A percentile compares a stretch with the other conserved stretches of the same genome.
phyloP scores from a whole-genome alignment of 257 asterid species.

The Solanum paucissectum region DNA sequence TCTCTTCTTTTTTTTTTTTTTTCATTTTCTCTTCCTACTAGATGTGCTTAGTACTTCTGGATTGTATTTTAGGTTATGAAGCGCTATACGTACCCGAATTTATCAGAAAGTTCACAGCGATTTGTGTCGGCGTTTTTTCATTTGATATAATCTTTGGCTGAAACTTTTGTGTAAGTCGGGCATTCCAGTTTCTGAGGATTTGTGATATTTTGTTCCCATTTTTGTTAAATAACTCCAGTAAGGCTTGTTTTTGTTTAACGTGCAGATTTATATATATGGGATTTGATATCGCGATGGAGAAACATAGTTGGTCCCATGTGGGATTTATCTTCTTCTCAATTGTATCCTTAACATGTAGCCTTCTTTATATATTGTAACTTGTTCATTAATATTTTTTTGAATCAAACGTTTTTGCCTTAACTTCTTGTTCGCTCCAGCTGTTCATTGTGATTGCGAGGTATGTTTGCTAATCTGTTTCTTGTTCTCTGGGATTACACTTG shows the following conservation, averaged over 20 bases:
- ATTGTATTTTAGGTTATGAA: slow-evolving; percentile 77
- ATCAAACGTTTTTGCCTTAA: slow-evolving; percentile 32
- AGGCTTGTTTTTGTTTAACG: slow-evolving; percentile 4
- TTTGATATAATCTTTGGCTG: slow-evolving; percentile 91
- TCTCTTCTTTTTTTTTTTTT: not conserved
- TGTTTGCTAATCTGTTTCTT: slow-evolving; percentile 2
- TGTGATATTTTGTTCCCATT: not conserved
- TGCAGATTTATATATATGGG: slow-evolving; percentile 99
- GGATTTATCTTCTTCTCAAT: slow-evolving; percentile 97
- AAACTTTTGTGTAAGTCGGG: slow-evolving; percentile 81
- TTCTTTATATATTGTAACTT: not conserved
- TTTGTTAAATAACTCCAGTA: slow-evolving; percentile 9
- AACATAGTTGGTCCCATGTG: slow-evolving; percentile 96
- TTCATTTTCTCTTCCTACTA: not conserved
- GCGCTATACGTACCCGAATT: slow-evolving; percentile 79
- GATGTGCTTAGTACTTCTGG: not conserved
- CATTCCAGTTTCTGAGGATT: slow-evolving; percentile 1
- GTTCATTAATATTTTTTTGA: slow-evolving; percentile 5
- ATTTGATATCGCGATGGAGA: slow-evolving; percentile 94
- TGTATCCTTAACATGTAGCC: slow-evolving; percentile 53
- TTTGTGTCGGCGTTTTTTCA: slow-evolving; percentile 96
- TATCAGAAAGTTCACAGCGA: slow-evolving; percentile 91
- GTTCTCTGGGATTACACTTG: not conserved
- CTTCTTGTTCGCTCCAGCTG: slow-evolving; percentile 42
- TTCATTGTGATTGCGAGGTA: slow-evolving; percentile 96